Conservation (phyloP, 1,139 yeast genomes). For the Debaryomyces psychrophilus region DNA sequence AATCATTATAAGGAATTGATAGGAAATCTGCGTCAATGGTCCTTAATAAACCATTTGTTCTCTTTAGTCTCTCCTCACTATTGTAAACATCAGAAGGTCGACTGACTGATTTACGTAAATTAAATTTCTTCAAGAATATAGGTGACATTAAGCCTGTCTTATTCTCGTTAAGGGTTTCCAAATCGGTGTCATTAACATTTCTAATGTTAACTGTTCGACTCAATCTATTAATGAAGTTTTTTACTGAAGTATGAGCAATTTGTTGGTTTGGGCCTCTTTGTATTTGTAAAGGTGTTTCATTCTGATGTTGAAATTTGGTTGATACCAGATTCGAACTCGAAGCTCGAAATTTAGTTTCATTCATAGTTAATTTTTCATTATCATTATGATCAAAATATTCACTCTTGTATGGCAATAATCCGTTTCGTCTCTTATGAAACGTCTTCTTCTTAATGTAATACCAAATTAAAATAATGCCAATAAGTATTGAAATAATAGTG, state of each 20-base stretch:
- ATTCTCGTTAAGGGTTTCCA: slow-evolving; percentile 1
- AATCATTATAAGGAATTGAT: slow-evolving; percentile 11
- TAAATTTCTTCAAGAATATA: slow-evolving; percentile 37
- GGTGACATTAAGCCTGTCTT: slow-evolving; percentile 31
- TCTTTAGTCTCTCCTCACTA: slow-evolving; percentile 2
- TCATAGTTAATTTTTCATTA: slow-evolving; percentile 9
- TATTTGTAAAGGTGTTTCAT: background rate
- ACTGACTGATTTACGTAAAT: slow-evolving; percentile 23
- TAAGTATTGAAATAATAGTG: slow-evolving; percentile 33
- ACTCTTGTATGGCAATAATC: slow-evolving; percentile 15
- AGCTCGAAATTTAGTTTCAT: slow-evolving; percentile 5
- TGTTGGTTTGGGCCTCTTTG: slow-evolving; percentile 3
- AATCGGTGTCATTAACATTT: slow-evolving; percentile 12
- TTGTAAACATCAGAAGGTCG: slow-evolving; percentile 5
- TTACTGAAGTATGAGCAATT: slow-evolving; percentile 15
- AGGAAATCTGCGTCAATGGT: slow-evolving; percentile 11
- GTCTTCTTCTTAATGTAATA: slow-evolving; percentile 23
- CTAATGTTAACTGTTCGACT: slow-evolving; percentile 18
- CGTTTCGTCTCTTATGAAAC: slow-evolving; percentile 16
- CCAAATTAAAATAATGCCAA: slow-evolving; percentile 28
- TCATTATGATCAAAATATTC: slow-evolving; percentile 12
- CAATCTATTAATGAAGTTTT: slow-evolving; percentile 22
- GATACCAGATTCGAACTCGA: slow-evolving; percentile 2
- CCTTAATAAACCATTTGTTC: slow-evolving; percentile 7
- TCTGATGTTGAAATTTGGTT: slow-evolving; percentile 1